Percentiles rank a stretch among this genome's conserved stretches.
phyloP scores from a whole-genome alignment of 257 asterid species.

The Craterostigma plantagineum region DNA sequence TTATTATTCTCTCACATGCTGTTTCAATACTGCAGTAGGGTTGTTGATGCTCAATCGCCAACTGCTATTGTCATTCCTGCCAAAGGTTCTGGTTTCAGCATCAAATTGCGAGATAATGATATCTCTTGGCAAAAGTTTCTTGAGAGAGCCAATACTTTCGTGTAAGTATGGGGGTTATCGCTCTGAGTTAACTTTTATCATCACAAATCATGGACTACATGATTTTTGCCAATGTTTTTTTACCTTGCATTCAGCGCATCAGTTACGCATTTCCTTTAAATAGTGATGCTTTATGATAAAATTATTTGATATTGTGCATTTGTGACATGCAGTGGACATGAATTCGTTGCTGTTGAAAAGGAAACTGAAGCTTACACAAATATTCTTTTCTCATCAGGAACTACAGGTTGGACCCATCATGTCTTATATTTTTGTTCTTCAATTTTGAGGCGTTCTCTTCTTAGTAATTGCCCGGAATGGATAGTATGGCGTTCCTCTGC shows the following conservation, averaged over 20 bases:
- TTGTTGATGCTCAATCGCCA: conserved; percentile 86
- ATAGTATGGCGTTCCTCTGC: too few species aligned
- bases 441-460: too few species aligned
- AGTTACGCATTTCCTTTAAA: too few species aligned
- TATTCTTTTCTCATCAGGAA: conserved; percentile 96
- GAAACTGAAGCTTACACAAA: conserved; percentile 63
- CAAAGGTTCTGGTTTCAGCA: conserved; percentile 43
- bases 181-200: too few species aligned
- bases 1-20: background rate
- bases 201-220: too few species aligned
- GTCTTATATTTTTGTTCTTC: conserved; percentile 1
- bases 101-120: conserved; percentile 56
- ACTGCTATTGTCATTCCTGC: conserved; percentile 69
- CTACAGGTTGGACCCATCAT: conserved; percentile 47
- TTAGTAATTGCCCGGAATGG: too few species aligned
- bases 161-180: conserved; percentile 23
- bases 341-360: conserved; percentile 58
- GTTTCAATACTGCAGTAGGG: conserved; percentile 47
- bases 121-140: conserved; percentile 77
- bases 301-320: background rate
- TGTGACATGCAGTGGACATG: conserved; percentile 49
- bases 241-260: too few species aligned
- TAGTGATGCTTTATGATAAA: too few species aligned
- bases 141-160: conserved; percentile 37
- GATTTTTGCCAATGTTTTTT: too few species aligned